phyloP scores from a whole-genome alignment of 2,329 filamentous ascomycete genomes.

The Monosporascus sp. region DNA sequence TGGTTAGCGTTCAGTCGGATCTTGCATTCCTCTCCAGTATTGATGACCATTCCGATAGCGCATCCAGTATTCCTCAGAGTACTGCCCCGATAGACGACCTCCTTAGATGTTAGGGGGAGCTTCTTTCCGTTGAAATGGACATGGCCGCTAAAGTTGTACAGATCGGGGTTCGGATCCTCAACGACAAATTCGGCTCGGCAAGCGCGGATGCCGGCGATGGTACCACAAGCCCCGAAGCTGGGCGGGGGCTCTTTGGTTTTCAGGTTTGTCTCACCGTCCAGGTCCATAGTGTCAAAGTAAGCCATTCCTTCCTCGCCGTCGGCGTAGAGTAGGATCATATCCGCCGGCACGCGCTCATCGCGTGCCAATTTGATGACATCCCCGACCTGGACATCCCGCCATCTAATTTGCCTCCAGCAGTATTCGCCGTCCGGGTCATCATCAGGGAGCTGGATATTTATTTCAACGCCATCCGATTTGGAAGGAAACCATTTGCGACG shows the following conservation, averaged over 20 bases:
- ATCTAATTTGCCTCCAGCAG: constrained; percentile 55
- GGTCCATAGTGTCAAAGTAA: constrained; percentile 79
- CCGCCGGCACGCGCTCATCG: constrained; percentile 77
- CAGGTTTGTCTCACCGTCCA: constrained; percentile 78
- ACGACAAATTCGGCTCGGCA: constrained; percentile 60
- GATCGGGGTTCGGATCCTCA: constrained; percentile 72
- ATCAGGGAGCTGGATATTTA: constrained; percentile 5
- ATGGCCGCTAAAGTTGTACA: constrained; percentile 72
- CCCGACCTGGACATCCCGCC: constrained; percentile 65
- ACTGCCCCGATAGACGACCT: constrained; percentile 83
- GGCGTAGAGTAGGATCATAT: constrained; percentile 73
- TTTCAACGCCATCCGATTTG: constrained; percentile 7
- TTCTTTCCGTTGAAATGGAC: constrained; percentile 54
- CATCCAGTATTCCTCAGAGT: constrained; percentile 67
- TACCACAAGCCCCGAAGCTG: constrained; percentile 52
- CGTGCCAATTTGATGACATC: constrained; percentile 64
- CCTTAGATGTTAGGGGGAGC: constrained; percentile 68
- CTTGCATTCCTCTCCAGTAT: constrained; percentile 86
- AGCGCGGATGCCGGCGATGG: constrained; percentile 47
- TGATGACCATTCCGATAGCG: constrained; percentile 76
- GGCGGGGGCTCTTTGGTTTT: constrained; percentile 69
- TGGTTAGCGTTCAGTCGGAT: constrained; percentile 91
- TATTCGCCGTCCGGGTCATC: constrained; percentile 19
- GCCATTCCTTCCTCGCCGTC: constrained; percentile 73
- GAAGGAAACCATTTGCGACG: constrained; percentile 15